Conservation (phyloP, 768 basidiomycete genomes). For the Rhodotorula paludigena region DNA sequence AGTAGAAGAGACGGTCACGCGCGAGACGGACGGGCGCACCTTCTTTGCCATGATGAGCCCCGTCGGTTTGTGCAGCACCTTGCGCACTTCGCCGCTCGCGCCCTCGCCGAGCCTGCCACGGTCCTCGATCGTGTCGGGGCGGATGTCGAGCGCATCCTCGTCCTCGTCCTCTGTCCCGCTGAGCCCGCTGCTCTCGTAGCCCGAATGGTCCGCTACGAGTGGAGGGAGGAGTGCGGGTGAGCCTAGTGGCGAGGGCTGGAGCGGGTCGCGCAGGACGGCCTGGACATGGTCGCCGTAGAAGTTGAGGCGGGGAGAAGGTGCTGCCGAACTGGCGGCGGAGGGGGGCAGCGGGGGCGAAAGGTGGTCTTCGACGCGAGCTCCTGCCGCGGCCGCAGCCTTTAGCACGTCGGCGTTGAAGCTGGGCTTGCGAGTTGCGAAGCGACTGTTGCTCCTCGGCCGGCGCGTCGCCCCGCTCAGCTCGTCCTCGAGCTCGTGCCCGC, state of each 20-base stretch:
- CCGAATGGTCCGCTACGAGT: neutral
- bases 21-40: conserved; percentile 43
- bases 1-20: no score
- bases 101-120: conserved; percentile 80
- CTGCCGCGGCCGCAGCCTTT: neutral
- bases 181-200: conserved; percentile 11
- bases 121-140: conserved; percentile 60
- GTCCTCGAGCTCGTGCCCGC: conserved; percentile 27
- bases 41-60: conserved; percentile 85
- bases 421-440: conserved; percentile 9
- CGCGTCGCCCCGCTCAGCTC: conserved; percentile 35
- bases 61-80: conserved; percentile 77
- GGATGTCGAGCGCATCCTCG: conserved; percentile 28
- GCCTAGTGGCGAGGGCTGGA: neutral
- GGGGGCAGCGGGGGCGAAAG: neutral
- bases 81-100: conserved; percentile 91
- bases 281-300: conserved; percentile 21
- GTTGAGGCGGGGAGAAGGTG: neutral
- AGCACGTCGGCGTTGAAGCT: neutral
- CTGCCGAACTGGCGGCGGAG: neutral
- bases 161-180: conserved; percentile 9
- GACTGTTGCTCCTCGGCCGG: conserved; percentile 24
- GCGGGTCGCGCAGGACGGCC: neutral
- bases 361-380: neutral
- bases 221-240: no score